A percentile compares a stretch with the other conserved stretches of the same genome.
Conservation (phyloP, 257 asterid species). For the Solanum boliviense region DNA sequence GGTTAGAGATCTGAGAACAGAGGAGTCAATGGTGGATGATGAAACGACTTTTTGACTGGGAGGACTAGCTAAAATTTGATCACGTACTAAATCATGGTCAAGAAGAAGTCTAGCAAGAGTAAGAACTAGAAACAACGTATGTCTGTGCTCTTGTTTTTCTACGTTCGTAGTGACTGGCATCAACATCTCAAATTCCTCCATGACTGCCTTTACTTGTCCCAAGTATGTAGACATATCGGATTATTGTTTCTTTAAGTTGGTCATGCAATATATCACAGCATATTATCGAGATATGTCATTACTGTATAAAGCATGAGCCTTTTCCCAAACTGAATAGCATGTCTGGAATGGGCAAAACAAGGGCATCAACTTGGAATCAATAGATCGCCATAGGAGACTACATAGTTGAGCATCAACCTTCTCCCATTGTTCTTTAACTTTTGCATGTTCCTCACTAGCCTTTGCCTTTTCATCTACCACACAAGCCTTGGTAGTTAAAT, state of each 20-base stretch:
- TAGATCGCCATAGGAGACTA: background rate
- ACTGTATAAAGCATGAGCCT: background rate
- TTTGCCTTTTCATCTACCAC: background rate
- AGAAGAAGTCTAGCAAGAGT: background rate
- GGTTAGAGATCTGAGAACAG: background rate
- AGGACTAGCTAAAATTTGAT: background rate
- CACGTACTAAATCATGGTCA: background rate
- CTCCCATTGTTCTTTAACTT: background rate
- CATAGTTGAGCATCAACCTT: background rate
- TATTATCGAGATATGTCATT: background rate
- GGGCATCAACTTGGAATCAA: background rate
- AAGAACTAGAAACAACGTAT: background rate
- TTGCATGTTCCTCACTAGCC: background rate
- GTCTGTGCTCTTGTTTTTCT: background rate
- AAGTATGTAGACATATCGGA: background rate
- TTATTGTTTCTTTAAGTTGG: background rate
- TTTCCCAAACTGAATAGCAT: background rate
- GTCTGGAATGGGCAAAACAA: background rate
- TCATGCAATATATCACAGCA: background rate
- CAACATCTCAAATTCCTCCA: background rate
- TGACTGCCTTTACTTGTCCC: background rate
- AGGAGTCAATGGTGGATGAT: background rate
- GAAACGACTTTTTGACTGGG: background rate
- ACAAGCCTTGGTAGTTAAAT: background rate
- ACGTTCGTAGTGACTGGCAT: background rate